These are phyloP conservation scores for Teratosphaeria nubilosa DNA, from an alignment of 2,329 filamentous ascomycete genomes.

Conservation along the genomic window DNA sequence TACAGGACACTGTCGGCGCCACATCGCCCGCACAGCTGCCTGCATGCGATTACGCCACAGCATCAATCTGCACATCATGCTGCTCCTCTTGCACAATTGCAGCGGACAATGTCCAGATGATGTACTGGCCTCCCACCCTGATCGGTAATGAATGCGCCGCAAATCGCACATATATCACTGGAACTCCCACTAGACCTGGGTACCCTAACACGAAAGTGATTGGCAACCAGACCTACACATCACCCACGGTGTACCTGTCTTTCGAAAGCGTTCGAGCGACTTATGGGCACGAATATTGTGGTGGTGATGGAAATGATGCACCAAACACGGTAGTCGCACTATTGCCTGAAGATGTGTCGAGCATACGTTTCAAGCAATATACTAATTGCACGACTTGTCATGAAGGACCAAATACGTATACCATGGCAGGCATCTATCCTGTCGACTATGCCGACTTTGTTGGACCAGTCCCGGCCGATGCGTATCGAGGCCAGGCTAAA, in stretches of 20 bases:
- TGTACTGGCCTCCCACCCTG: neutral
- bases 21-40: too few species aligned
- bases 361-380: neutral
- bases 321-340: neutral
- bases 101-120: neutral
- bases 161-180: neutral
- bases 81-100: neutral
- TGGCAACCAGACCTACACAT: neutral
- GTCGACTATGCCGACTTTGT: neutral
- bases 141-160: neutral
- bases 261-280: neutral
- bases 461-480: neutral
- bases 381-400: neutral
- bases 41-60: neutral
- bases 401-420: neutral
- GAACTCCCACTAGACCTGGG: neutral
- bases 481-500: neutral
- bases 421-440: neutral
- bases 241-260: neutral
- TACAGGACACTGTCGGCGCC: neutral
- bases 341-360: neutral
- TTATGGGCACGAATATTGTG: too few species aligned
- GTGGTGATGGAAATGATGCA: too few species aligned
- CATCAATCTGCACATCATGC: neutral
- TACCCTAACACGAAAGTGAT: neutral